Evolutionary conservation across 768 basidiomycete species (phyloP), one percentile per base, ranked within the genome.

Genomic region (Rossbeevera mucosa): DNA sequence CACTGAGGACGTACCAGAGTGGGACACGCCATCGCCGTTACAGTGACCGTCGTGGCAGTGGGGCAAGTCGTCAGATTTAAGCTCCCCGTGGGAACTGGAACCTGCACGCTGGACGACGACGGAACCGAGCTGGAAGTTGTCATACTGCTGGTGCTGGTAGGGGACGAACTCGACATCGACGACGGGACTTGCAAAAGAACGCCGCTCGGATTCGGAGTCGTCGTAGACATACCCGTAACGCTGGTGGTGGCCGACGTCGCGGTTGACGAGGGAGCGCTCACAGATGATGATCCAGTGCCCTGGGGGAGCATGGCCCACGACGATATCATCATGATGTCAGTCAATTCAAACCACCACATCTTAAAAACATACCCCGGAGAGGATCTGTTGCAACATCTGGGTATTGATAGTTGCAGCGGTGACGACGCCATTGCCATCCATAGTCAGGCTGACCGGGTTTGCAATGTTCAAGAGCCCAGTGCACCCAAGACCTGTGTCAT

Each of bases 351-450:
- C 13, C 14, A n/a, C 9, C 36, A 38, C 11, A 38, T 11, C 11
- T 16, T 22, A 12, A 9, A 6, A 5, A 16, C 58, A 3, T 33
- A 62, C 60, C 44, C 52, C 55, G 0, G 21, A 3, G 3, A 62
- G 44, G 14, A 64, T 62, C 33, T 62, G 57, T 24, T 65, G 52
- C 28, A 65, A 47, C 7, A 7, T 9, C 18, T 66, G 57, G 2
- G 48, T 53, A 16, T 66, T 59, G 22, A 65, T 57, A 25, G 57
- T 59, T 4, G 64, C 64, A n/a, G 62, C 59, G 0, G 64, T 66
- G 16, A 65, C 59, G 22, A 65, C 30, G 12, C 57, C 64, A 21
- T 66, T 62, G 14, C 60, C 60, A n/a, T 64, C 58, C 47, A 47
- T 64, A 20, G 62, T 64, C 16, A 65, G 59, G 9, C 0, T 40